phyloP scores from a whole-genome alignment of 1,284 basidiomycete genomes.

The Apiotrichum sp. region DNA sequence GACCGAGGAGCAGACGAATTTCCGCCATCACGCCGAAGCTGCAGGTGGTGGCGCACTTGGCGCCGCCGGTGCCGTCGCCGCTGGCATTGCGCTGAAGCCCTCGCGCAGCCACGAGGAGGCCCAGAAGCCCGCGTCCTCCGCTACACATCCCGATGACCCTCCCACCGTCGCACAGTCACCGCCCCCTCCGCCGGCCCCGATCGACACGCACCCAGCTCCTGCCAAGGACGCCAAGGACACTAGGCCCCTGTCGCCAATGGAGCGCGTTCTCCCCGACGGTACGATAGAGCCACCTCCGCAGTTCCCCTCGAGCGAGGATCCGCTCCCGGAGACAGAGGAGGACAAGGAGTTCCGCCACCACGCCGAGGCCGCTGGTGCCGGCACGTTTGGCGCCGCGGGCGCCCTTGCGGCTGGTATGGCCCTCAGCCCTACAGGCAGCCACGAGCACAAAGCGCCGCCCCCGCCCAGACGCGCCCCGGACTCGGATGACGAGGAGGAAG shows the following conservation, averaged over 20 bases:
- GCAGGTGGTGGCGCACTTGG: constrained; percentile 28
- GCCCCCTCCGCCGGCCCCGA: not conserved
- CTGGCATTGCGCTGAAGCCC: constrained; percentile 40
- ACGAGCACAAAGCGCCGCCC: not conserved
- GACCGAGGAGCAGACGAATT: constrained; percentile 1
- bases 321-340: not conserved
- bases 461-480: constrained; percentile 11
- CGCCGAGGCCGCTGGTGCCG: constrained; percentile 1
- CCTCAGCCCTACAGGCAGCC: not conserved
- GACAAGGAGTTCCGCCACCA: not conserved
- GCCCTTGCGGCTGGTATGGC: constrained; percentile 14
- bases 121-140: no score
- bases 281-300: constrained; percentile 35
- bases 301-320: constrained; percentile 22
- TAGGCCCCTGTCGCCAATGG: constrained; percentile 7
- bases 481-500: constrained; percentile 24
- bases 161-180: no score
- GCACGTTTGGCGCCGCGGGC: constrained; percentile 20
- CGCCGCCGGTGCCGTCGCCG: constrained; percentile 34
- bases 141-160: no score
- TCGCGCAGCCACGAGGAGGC: not conserved
- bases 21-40: constrained; percentile 16
- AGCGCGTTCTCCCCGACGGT: constrained; percentile 20
- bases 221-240: no score
- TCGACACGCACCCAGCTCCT: no score